Base-by-base conservation (phyloP, 2,329 filamentous ascomycete genomes). In the Ceratocystis ficicola region DNA sequence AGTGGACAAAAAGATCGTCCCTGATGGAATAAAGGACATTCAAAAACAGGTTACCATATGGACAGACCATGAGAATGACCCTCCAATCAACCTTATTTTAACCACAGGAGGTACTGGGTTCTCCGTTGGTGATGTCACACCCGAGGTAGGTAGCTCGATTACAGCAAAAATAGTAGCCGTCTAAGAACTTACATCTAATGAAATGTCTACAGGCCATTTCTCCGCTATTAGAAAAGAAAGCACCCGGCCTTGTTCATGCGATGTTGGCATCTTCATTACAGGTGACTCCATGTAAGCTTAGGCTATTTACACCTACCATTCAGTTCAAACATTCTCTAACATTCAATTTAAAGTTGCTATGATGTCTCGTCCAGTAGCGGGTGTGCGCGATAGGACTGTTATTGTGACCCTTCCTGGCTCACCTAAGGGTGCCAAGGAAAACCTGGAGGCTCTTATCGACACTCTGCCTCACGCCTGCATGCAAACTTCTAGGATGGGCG, bases 41-140 rank as follows among this genome's bases (percentile, higher is more conserved):
- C 90, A 95, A 72, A 80, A 80, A 17, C 81, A 85, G 63, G 81
- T 99, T 63, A 83, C 79, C 68, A 73, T 78, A 10, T 96, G 90
- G 89, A 80, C 88, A 0, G 91, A 96, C 74, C 71, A 72, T n/a
- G 41, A 46, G 17, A 76, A 80, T 10, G 75, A 81, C 4, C 80
- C 80, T 61, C 74, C 79, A 3, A 74, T 86, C 62, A 93, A 96
- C 75, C 76, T 97, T 67, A 83, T 99, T 68, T 75, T 96, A 60
- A 93, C 91, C 0, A 96, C 90, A 5, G 94, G 94, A 25, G 94
- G 94, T 1, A 99, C 94, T 1, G 94, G 94, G 0, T 99, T 99
- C 75, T 88, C 94, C 6, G 79, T 85, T 10, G 83, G 87, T 65
- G 94, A 99, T 77, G 80, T 83, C 52, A 99, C 94, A 0, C 94